Conservation (phyloP, 2,329 filamentous ascomycete genomes). For the Elsinoe batatas region DNA sequence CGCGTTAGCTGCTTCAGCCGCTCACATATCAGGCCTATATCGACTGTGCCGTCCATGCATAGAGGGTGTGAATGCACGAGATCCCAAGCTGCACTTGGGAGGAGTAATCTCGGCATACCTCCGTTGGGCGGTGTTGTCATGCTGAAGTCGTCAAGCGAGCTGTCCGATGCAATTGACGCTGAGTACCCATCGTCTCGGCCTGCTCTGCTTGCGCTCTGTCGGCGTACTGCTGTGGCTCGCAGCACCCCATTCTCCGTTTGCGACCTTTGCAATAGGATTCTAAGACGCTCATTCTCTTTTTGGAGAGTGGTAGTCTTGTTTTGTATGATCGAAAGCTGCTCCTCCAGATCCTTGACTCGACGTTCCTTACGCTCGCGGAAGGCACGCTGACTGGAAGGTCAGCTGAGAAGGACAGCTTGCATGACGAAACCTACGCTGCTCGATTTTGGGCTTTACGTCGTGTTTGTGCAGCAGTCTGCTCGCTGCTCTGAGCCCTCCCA, state of each 20-base stretch:
- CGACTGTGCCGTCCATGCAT: slow-evolving; percentile 66
- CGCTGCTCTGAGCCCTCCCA: slow-evolving; percentile 12
- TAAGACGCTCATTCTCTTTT: slow-evolving; percentile 78
- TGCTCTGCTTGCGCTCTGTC: background rate
- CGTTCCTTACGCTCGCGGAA: slow-evolving; percentile 94
- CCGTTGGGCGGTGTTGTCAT: slow-evolving; percentile 9
- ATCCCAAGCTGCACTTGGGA: slow-evolving; percentile 78
- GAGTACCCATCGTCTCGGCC: background rate
- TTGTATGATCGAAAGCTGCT: slow-evolving; percentile 69
- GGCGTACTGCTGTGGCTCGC: slow-evolving; percentile 57
- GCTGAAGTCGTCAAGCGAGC: slow-evolving; percentile 13
- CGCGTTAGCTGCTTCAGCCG: slow-evolving; percentile 62
- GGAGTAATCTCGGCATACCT: slow-evolving; percentile 44
- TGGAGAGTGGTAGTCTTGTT: slow-evolving; percentile 61
- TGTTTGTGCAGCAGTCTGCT: slow-evolving; percentile 40
- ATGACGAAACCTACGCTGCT: slow-evolving; percentile 51
- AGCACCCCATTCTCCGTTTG: slow-evolving; percentile 90
- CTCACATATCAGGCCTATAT: slow-evolving; percentile 73
- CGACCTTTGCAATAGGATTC: slow-evolving; percentile 71
- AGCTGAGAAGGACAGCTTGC: background rate
- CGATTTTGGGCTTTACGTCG: slow-evolving; percentile 60
- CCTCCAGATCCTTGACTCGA: slow-evolving; percentile 86
- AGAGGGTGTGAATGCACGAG: slow-evolving; percentile 71
- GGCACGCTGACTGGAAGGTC: slow-evolving; percentile 65
- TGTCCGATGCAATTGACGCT: background rate